A percentile compares a stretch with the other conserved stretches of the same genome.
These are phyloP conservation scores for Elaeagnus macrophylla DNA, from an alignment of 306 rosid genomes.

Conservation along the genomic window DNA sequence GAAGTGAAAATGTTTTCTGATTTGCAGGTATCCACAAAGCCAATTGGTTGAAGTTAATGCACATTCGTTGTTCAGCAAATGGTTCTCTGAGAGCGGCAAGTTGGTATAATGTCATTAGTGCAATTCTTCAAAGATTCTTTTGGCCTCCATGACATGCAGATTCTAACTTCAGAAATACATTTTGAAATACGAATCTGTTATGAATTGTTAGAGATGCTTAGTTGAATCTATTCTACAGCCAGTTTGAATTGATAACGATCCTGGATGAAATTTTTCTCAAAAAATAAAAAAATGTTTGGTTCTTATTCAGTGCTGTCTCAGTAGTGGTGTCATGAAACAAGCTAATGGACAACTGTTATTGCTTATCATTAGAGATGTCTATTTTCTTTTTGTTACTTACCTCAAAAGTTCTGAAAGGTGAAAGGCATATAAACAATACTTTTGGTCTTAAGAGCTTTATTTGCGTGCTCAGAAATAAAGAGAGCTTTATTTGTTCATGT, in stretches of 20 bases:
- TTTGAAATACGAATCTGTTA: not conserved
- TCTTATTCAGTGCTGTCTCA: not conserved
- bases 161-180: not conserved
- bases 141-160: constrained; percentile 6
- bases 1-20: not conserved
- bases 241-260: too few relatives aligned
- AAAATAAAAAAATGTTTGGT: not conserved
- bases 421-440: not conserved
- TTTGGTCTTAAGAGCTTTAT: not conserved
- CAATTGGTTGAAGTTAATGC: constrained; percentile 93
- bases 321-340: not conserved
- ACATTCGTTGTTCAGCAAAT: constrained; percentile 96
- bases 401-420: not conserved
- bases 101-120: constrained; percentile 48
- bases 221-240: not conserved
- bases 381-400: not conserved
- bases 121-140: constrained; percentile 9
- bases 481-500: not conserved
- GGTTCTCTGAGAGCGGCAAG: constrained; percentile 99
- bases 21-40: constrained; percentile 62
- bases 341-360: not conserved
- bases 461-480: not conserved
- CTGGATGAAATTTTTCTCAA: not conserved
- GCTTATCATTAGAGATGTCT: not conserved
- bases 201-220: not conserved